Percentiles rank a stretch among this genome's conserved stretches.
Conservation (phyloP, 2,329 filamentous ascomycete species). For the Eutypella sp. region DNA sequence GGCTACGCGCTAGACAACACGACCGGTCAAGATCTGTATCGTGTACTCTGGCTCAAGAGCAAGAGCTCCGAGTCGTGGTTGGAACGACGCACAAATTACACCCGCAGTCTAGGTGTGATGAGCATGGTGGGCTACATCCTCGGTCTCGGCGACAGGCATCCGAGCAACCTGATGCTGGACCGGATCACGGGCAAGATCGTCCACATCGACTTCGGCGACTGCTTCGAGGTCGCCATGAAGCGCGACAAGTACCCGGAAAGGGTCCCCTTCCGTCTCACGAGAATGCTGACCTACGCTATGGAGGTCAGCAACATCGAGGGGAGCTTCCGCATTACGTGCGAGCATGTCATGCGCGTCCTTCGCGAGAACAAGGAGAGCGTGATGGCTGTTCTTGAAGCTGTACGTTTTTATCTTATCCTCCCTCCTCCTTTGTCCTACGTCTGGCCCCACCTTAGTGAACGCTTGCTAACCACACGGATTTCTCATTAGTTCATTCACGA, state of each 20-base stretch:
- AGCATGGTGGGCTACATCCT: constrained; percentile 99
- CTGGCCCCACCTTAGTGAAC: neutral
- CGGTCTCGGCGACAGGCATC: constrained; percentile 91
- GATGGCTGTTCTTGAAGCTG: constrained; percentile 96
- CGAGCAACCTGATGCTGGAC: constrained; percentile 96
- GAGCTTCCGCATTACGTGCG: constrained; percentile 95
- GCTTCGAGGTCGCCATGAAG: constrained; percentile 99
- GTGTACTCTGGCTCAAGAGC: constrained; percentile 97
- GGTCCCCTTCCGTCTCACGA: constrained; percentile 93
- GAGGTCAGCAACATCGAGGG: constrained; percentile 99
- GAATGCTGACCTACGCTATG: constrained; percentile 99
- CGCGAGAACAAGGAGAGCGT: constrained; percentile 96
- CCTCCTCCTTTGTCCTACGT: constrained; percentile 1
- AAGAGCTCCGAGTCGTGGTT: constrained; percentile 98
- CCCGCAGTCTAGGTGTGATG: constrained; percentile 94
- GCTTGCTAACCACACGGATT: constrained; percentile 9
- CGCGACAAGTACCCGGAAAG: constrained; percentile 97
- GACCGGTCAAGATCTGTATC: constrained; percentile 95
- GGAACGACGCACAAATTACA: constrained; percentile 97
- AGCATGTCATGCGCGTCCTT: constrained; percentile 96
- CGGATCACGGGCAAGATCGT: constrained; percentile 94
- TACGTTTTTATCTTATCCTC: constrained; percentile 47
- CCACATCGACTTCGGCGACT: constrained; percentile 98
- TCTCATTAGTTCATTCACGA: constrained; percentile 86
- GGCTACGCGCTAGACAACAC: constrained; percentile 99